Evolutionary conservation across 2,329 filamentous ascomycete genomes (phyloP).

Genomic region (Pseudogymnoascus sp.): DNA sequence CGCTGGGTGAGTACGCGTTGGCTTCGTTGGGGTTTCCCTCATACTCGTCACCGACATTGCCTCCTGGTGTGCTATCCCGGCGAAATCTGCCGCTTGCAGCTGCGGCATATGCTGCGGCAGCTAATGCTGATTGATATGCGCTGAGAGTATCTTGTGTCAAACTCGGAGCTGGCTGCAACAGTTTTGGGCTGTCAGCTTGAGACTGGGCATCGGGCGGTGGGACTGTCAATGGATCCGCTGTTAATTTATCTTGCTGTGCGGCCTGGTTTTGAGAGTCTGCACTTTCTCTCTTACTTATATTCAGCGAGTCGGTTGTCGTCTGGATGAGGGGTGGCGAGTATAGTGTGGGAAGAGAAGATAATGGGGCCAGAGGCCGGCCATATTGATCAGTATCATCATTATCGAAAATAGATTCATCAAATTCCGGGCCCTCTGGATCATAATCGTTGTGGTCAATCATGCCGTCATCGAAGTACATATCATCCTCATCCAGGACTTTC

Average conservation of each 20-base stretch:
- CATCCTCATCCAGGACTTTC: constrained; percentile 41
- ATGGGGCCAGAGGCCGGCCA: constrained; percentile 43
- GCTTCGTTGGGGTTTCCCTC: constrained; percentile 18
- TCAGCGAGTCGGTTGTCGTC: constrained; percentile 15
- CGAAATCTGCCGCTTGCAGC: constrained; percentile 69
- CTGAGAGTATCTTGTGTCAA: constrained; percentile 52
- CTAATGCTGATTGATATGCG: constrained; percentile 77
- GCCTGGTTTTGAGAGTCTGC: constrained; percentile 2
- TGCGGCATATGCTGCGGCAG: constrained; percentile 71
- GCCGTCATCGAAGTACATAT: constrained; percentile 65
- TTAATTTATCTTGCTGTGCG: not conserved
- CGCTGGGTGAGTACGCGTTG: constrained; percentile 6
- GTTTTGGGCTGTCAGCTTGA: not conserved
- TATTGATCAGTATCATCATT: constrained; percentile 57
- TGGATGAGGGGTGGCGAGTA: constrained; percentile 23
- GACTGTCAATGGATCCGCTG: not conserved
- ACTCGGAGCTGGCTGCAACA: constrained; percentile 8
- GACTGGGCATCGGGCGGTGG: not conserved
- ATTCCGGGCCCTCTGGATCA: constrained; percentile 43
- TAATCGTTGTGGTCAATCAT: constrained; percentile 40
- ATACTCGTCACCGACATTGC: constrained; percentile 18
- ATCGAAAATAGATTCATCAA: constrained; percentile 70
- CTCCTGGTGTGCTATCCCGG: constrained; percentile 36
- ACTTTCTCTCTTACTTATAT: constrained; percentile 9
- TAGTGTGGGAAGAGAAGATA: constrained; percentile 23